Conservation (phyloP, 768 basidiomycete genomes). For the Melanogaster broomeanus region DNA sequence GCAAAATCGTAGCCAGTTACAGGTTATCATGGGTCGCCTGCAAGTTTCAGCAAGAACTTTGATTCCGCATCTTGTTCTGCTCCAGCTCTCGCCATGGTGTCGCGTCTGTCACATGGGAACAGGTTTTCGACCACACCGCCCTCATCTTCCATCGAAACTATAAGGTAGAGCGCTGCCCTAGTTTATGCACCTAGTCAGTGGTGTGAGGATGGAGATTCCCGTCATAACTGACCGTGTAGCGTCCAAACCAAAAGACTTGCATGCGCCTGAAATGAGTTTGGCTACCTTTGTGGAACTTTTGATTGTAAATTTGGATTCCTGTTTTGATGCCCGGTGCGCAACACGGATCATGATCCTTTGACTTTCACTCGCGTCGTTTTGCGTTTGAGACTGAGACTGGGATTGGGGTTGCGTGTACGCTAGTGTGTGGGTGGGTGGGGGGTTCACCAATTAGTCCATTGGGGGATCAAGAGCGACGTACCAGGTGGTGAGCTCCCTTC, state of each 20-base stretch:
- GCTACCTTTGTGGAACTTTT: conserved; percentile 33
- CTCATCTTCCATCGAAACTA: conserved; percentile 25
- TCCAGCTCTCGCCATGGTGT: conserved; percentile 27
- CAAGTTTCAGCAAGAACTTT: conserved; percentile 23
- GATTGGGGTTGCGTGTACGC: conserved; percentile 4
- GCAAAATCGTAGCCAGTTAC: not conserved
- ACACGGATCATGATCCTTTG: conserved; percentile 31
- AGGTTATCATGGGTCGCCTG: conserved; percentile 18
- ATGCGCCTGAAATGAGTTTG: conserved; percentile 27
- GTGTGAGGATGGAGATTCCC: not conserved
- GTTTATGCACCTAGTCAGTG: not conserved
- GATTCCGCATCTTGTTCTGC: conserved; percentile 25
- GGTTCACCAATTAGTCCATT: not conserved
- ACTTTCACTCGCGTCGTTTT: conserved; percentile 3
- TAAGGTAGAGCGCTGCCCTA: conserved; percentile 27
- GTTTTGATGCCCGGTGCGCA: conserved; percentile 28
- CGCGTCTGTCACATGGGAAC: conserved; percentile 29
- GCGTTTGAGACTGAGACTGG: not conserved
- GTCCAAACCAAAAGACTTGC: conserved; percentile 32
- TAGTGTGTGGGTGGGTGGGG: not conserved
- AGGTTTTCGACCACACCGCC: conserved; percentile 27
- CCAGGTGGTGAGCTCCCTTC: conserved; percentile 3
- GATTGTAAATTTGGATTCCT: conserved; percentile 33
- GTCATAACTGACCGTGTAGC: conserved; percentile 15
- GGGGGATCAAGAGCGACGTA: conserved; percentile 5